Evolutionary conservation across 345 rosid species (phyloP).

Genomic region (Aquilaria sinensis): DNA sequence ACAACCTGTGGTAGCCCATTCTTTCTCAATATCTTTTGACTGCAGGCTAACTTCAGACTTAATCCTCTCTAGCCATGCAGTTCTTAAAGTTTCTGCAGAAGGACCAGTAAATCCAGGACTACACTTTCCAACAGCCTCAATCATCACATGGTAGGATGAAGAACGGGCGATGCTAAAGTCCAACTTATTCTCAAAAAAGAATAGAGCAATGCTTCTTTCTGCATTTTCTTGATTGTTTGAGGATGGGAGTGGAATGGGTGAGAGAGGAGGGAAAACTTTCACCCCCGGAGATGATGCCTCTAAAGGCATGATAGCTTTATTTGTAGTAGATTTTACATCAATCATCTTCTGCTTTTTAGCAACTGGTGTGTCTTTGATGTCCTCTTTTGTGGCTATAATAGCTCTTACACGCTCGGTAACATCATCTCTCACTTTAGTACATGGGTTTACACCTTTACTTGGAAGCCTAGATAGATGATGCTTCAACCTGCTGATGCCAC

Average conservation of each 20-base stretch:
- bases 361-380: conserved; percentile 38
- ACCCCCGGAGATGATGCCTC: conserved; percentile 37
- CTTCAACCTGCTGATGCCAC: conserved; percentile 87
- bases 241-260: conserved; percentile 23
- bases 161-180: conserved; percentile 67
- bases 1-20: conserved; percentile 78
- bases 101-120: conserved; percentile 53
- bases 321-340: conserved; percentile 37
- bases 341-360: conserved; percentile 37
- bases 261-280: conserved; percentile 39
- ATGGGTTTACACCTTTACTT: conserved; percentile 90
- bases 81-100: conserved; percentile 47
- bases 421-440: conserved; percentile 79
- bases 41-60: conserved; percentile 56
- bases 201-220: conserved; percentile 67
- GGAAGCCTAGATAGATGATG: conserved; percentile 86
- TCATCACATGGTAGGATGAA: conserved; percentile 61
- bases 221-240: conserved; percentile 49
- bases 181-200: conserved; percentile 79
- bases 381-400: conserved; percentile 56
- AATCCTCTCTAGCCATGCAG: conserved; percentile 52
- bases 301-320: conserved; percentile 23
- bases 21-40: conserved; percentile 59
- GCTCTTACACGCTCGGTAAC: conserved; percentile 69
- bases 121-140: conserved; percentile 61